Evolutionary conservation across 148 eudicot species (phyloP).

Genomic region (Silene conica): DNA sequence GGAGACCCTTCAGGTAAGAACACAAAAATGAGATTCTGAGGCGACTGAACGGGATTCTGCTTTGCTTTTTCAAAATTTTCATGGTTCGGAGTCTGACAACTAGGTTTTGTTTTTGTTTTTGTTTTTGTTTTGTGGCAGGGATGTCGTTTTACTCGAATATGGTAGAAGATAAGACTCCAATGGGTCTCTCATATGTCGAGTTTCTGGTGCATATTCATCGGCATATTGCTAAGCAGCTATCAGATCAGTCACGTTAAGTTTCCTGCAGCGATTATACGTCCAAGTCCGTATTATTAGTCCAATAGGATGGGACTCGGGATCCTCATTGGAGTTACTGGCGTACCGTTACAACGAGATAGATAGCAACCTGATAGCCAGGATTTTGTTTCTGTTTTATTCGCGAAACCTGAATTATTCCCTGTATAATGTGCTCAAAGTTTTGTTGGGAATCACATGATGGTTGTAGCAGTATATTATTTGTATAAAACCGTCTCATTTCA

Average conservation of each 20-base stretch:
- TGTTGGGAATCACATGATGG: not conserved
- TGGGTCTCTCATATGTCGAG: slow-evolving; percentile 83
- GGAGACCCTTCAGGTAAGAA: slow-evolving; percentile 87
- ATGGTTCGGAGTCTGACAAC: not conserved
- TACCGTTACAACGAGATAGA: not conserved
- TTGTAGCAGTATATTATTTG: not conserved
- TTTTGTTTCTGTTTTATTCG: not conserved
- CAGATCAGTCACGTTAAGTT: not conserved
- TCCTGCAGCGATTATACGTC: not conserved
- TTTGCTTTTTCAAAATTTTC: not conserved
- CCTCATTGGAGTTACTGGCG: not conserved
- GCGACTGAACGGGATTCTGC: too few species aligned
- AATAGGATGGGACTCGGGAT: not conserved
- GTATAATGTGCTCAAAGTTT: not conserved
- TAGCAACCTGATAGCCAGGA: not conserved
- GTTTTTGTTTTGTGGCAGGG: slow-evolving; percentile 40
- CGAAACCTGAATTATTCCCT: not conserved
- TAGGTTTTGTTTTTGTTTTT: not conserved
- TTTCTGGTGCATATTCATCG: slow-evolving; percentile 85
- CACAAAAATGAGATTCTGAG: not conserved
- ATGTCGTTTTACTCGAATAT: slow-evolving; percentile 68
- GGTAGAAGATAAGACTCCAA: slow-evolving; percentile 78
- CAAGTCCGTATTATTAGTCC: not conserved
- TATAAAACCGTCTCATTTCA: too few species aligned
- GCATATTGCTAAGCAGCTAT: slow-evolving; percentile 37